Conservation (phyloP, 2,329 filamentous ascomycete genomes). For the Nakataea oryzae region DNA sequence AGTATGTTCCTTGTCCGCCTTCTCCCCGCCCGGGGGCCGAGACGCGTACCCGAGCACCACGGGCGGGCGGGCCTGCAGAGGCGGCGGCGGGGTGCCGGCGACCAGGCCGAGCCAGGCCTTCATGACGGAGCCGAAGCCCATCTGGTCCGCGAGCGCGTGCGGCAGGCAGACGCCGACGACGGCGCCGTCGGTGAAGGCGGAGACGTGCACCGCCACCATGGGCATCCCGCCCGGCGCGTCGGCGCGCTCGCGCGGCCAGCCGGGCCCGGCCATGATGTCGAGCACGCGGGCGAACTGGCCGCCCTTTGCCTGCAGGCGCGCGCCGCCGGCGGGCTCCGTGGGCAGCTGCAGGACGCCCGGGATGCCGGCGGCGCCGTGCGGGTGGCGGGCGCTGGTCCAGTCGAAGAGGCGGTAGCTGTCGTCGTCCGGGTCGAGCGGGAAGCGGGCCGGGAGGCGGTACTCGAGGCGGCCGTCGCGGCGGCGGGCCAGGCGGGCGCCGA, state of each 20-base stretch:
- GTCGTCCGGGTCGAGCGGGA: background rate
- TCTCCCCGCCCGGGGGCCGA: too few species aligned
- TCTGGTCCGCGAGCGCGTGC: background rate
- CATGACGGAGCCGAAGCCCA: background rate
- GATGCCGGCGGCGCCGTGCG: background rate
- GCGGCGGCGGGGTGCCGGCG: background rate
- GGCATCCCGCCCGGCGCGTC: background rate
- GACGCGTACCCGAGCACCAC: background rate
- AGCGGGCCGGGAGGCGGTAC: background rate
- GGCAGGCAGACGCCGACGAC: background rate
- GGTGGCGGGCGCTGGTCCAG: background rate
- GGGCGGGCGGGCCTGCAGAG: background rate
- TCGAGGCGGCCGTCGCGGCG: conserved; percentile 1
- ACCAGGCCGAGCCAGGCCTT: background rate
- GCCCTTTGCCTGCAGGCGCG: background rate
- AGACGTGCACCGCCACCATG: background rate
- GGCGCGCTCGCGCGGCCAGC: background rate
- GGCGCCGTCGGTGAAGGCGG: background rate
- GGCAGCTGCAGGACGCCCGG: background rate
- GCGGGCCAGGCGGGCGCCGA: background rate
- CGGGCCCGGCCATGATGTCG: background rate
- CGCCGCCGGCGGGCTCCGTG: background rate
- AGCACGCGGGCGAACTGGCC: background rate
- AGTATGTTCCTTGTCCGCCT: too few species aligned
- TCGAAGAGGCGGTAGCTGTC: background rate